phyloP scores from a whole-genome alignment of 345 rosid species.

The Bruguiera sexangula region DNA sequence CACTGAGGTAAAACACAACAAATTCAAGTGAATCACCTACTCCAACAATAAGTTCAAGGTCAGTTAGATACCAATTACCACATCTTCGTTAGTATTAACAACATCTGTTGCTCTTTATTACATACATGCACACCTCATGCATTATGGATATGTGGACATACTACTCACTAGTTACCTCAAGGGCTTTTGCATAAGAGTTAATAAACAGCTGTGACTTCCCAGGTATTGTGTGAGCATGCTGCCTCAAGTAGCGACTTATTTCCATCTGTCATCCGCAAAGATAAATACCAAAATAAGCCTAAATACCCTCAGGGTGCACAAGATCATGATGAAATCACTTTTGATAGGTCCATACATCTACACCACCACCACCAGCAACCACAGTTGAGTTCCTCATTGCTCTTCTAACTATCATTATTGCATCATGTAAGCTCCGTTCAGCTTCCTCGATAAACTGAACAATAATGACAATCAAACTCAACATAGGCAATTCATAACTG shows the following conservation, averaged over 20 bases:
- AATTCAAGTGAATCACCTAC: not conserved
- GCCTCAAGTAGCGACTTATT: slow-evolving; percentile 83
- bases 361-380: slow-evolving; percentile 99
- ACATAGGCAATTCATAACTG: not conserved
- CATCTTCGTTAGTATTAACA: no score
- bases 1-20: not conserved
- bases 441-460: slow-evolving; percentile 97
- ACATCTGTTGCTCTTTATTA: not conserved
- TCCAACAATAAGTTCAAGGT: not conserved
- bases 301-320: not conserved
- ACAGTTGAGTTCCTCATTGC: slow-evolving; percentile 95
- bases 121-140: not conserved
- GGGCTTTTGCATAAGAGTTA: slow-evolving; percentile 96
- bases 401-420: slow-evolving; percentile 98
- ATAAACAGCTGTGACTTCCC: slow-evolving; percentile 96
- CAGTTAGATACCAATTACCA: not conserved
- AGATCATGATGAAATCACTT: slow-evolving; percentile 5
- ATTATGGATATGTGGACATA: not conserved
- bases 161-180: slow-evolving; percentile 55
- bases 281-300: slow-evolving; percentile 4
- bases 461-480: not conserved
- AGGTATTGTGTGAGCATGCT: slow-evolving; percentile 90
- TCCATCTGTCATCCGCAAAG: slow-evolving; percentile 69
- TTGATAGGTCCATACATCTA: slow-evolving; percentile 66
- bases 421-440: slow-evolving; percentile 98